Percentiles rank a stretch among this genome's conserved stretches.
Evolutionary conservation across 2,329 filamentous ascomycete genomes (phyloP).

Genomic region (Grosmannia clavigera): DNA sequence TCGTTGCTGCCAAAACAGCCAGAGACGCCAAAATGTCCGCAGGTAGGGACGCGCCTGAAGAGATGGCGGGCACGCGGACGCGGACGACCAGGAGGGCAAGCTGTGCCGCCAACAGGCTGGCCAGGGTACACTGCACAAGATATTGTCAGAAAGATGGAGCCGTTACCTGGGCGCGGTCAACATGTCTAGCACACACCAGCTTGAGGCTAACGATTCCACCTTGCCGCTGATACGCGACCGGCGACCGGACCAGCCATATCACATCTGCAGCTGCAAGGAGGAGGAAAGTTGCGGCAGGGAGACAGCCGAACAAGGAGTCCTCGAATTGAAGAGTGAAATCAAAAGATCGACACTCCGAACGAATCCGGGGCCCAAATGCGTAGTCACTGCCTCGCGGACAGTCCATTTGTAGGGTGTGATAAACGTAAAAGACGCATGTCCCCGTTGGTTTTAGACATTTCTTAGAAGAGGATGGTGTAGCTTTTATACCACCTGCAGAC

Average conservation of each 20-base stretch:
- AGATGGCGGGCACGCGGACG: no score
- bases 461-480: no score
- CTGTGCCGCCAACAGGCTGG: no score
- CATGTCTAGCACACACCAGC: not conserved
- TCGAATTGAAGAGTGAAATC: not conserved
- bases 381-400: not conserved
- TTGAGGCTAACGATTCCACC: not conserved
- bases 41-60: no score
- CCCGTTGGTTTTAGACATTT: no score
- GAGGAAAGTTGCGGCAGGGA: not conserved
- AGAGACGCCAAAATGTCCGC: no score
- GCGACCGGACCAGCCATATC: not conserved
- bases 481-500: not conserved
- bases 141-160: no score
- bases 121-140: no score
- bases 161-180: no score
- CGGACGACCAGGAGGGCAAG: no score
- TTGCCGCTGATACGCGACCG: not conserved
- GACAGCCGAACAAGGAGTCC: not conserved
- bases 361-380: not conserved
- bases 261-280: not conserved
- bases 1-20: no score
- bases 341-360: not conserved
- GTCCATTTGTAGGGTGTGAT: not conserved
- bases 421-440: no score